phyloP scores from a whole-genome alignment of 1,284 basidiomycete genomes.

The Moniliella sp. region DNA sequence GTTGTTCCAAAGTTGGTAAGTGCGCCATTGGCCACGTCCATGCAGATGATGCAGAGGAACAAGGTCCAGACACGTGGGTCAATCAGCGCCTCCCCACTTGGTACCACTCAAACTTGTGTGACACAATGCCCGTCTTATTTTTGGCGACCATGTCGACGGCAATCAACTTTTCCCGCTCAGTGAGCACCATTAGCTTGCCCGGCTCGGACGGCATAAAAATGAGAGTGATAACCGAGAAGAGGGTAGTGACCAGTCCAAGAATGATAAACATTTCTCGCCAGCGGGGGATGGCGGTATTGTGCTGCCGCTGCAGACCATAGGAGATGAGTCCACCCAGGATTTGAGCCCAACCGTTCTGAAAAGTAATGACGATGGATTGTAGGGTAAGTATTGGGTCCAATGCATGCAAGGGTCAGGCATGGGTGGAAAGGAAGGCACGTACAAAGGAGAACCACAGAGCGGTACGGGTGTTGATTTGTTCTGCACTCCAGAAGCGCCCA shows the following conservation, averaged over 20 bases:
- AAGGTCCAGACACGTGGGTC: conserved; percentile 36
- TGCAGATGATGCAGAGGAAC: conserved; percentile 3
- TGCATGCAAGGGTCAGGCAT: too few relatives aligned
- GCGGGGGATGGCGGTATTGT: conserved; percentile 6
- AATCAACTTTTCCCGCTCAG: conserved; percentile 39
- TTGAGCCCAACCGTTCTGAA: conserved; percentile 24
- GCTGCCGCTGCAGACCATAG: conserved; percentile 16
- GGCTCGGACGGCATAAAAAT: conserved; percentile 17
- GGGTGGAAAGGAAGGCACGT: too few relatives aligned
- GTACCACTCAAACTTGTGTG: conserved; percentile 41
- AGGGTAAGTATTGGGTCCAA: too few relatives aligned
- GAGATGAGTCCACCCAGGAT: conserved; percentile 17
- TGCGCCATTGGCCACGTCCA: neutral
- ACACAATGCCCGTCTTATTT: conserved; percentile 42
- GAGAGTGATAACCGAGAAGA: conserved; percentile 11
- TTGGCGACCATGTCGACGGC: conserved; percentile 42
- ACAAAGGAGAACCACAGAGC: conserved; percentile 17
- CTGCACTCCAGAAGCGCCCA: conserved; percentile 15
- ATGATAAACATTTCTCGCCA: conserved; percentile 27
- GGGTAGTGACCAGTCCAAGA: conserved; percentile 14
- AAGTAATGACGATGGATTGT: too few relatives aligned
- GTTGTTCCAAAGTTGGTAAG: conserved; percentile 18
- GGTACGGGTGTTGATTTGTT: conserved; percentile 13
- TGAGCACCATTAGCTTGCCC: conserved; percentile 22
- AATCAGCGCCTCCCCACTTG: conserved; percentile 39